Conservation (phyloP, 2,329 filamentous ascomycete species). For the Xylaria sp. region DNA sequence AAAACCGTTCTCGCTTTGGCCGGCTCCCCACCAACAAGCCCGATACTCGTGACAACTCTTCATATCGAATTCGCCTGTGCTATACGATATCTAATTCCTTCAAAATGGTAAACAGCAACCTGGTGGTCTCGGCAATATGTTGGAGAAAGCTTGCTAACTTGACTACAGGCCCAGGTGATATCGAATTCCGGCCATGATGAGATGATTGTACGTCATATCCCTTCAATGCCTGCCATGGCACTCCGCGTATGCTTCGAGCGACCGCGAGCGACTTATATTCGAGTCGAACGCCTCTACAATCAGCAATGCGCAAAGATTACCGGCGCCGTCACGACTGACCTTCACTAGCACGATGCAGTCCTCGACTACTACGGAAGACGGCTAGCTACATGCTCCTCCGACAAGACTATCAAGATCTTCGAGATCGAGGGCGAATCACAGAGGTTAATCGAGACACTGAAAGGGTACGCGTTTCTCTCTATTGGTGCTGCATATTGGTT, state of each 20-base stretch:
- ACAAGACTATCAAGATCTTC: conserved; percentile 99
- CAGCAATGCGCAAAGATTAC: conserved; percentile 26
- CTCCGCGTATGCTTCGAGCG: not conserved
- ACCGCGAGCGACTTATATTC: conserved; percentile 20
- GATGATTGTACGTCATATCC: conserved; percentile 86
- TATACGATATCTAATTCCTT: not conserved
- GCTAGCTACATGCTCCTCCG: conserved; percentile 95
- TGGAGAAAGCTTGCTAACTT: conserved; percentile 32
- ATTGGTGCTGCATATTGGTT: not conserved
- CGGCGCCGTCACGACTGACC: conserved; percentile 38
- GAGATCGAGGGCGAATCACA: conserved; percentile 95
- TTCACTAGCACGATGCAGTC: conserved; percentile 87
- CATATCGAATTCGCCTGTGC: not conserved
- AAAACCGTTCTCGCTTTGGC: conserved; percentile 2
- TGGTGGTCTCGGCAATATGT: conserved; percentile 14
- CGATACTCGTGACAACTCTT: not conserved
- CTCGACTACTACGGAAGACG: conserved; percentile 98
- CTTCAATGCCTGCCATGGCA: conserved; percentile 11
- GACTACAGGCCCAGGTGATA: conserved; percentile 72
- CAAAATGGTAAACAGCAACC: conserved; percentile 44
- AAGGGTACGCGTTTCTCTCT: conserved; percentile 73
- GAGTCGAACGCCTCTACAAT: not conserved
- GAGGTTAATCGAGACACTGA: conserved; percentile 89
- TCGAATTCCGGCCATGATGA: conserved; percentile 94
- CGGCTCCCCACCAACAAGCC: conserved; percentile 21